Conservation (phyloP, 192 early-diverging fungal genomes). For the Gigaspora rosea region DNA sequence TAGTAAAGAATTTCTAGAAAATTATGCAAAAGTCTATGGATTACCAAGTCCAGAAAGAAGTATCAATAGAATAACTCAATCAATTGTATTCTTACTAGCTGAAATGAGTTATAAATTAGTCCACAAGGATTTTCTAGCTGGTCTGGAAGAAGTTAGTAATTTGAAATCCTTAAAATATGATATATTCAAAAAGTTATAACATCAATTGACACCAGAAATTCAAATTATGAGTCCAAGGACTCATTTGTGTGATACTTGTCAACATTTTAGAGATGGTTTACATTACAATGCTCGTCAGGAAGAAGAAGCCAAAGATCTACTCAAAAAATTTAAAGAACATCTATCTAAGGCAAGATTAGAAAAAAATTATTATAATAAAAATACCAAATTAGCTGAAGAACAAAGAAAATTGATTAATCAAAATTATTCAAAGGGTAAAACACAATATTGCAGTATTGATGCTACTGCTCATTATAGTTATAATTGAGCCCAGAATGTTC, state of each 20-base stretch:
- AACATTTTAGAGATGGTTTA: not conserved
- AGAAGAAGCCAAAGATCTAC: not conserved
- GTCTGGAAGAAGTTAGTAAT: conserved; percentile 18
- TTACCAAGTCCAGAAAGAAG: conserved; percentile 14
- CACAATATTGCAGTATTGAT: too few species aligned
- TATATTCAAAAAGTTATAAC: conserved; percentile 18
- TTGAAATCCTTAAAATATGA: conserved; percentile 24
- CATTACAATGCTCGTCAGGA: not conserved
- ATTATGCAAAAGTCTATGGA: too few species aligned
- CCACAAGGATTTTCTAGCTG: conserved; percentile 15
- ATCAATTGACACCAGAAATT: conserved; percentile 7
- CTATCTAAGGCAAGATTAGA: conserved; percentile 8
- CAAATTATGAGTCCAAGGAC: conserved; percentile 27
- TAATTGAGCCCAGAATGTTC: conserved; percentile 30
- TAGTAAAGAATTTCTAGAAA: conserved; percentile 9
- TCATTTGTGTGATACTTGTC: conserved; percentile 19
- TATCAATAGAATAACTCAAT: conserved; percentile 15
- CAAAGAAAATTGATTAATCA: not conserved
- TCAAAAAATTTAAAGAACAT: conserved; percentile 4
- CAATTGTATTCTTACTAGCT: not conserved
- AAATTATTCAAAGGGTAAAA: conserved; percentile 11
- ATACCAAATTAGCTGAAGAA: conserved; percentile 25
- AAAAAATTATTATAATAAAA: conserved; percentile 29
- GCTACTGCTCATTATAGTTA: conserved; percentile 33
- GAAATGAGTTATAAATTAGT: conserved; percentile 28